A percentile compares a stretch with the other conserved stretches of the same genome.
Conservation (phyloP, 2,329 filamentous ascomycete genomes). For the Nigrospora oryzae region DNA sequence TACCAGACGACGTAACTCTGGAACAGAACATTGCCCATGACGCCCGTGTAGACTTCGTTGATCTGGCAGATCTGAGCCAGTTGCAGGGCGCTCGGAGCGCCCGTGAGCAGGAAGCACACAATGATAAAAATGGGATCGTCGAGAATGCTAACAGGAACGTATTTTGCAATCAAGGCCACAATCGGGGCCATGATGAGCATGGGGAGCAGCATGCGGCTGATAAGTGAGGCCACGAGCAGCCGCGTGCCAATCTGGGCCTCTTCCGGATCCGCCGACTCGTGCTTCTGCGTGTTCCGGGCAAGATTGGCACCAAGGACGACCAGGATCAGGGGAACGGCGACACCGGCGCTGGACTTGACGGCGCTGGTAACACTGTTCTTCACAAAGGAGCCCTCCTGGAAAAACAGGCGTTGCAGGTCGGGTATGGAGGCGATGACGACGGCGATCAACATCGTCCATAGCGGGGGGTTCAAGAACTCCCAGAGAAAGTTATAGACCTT, state of each 20-base stretch:
- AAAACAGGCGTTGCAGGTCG: slow-evolving; percentile 74
- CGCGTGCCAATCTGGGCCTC: slow-evolving; percentile 62
- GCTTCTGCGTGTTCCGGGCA: slow-evolving; percentile 78
- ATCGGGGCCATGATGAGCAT: slow-evolving; percentile 88
- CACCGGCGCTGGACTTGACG: slow-evolving; percentile 74
- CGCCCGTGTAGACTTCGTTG: slow-evolving; percentile 90
- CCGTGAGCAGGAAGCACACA: slow-evolving; percentile 92
- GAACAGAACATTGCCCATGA: slow-evolving; percentile 88
- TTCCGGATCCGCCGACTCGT: slow-evolving; percentile 57
- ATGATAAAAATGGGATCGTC: slow-evolving; percentile 98
- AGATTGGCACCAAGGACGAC: slow-evolving; percentile 94
- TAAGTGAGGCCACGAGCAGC: slow-evolving; percentile 74
- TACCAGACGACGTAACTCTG: slow-evolving; percentile 95
- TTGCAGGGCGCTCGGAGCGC: slow-evolving; percentile 87
- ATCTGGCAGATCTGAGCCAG: slow-evolving; percentile 97
- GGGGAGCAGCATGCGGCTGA: slow-evolving; percentile 88
- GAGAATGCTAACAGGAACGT: slow-evolving; percentile 83
- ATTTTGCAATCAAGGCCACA: slow-evolving; percentile 81
- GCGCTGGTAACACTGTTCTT: slow-evolving; percentile 89
- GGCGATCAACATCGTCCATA: slow-evolving; percentile 94
- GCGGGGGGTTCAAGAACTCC: slow-evolving; percentile 96
- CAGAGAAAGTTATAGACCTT: slow-evolving; percentile 59
- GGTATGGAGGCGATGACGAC: slow-evolving; percentile 87
- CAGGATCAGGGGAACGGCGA: slow-evolving; percentile 89
- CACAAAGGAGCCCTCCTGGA: slow-evolving; percentile 79